Evolutionary conservation across 2,329 filamentous ascomycete species (phyloP), one percentile per base, ranked within the genome.

Genomic region (Gaeumannomyces sp.): DNA sequence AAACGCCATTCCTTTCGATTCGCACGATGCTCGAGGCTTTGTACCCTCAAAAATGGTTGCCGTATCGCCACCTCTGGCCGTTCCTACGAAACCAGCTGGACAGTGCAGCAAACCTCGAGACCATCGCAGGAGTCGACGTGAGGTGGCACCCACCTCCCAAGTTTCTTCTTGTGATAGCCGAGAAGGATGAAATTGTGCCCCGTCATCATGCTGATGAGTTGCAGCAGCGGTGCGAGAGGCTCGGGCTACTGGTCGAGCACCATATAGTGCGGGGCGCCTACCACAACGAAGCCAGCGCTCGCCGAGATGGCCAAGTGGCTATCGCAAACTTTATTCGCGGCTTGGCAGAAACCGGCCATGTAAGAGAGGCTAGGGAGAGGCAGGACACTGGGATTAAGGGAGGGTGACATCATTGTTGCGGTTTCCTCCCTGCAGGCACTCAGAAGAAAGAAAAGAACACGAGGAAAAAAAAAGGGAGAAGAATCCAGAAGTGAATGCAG

Each of bases 31-130:
- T 94, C 7, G 77, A 84, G 58, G 86, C 85, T 1, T 74, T 94
- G 3, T 94, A 93, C 71, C 90, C 90, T 1, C 89, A 93, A 70
- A 90, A 85, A 69, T 93, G 90, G 89, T 78, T 93, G 8, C 91
- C 91, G 0, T 94, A 94, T 73, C 83, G 84, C 60, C 87, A 93
- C 72, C 79, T 94, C 0, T 86, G 86, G 80, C 89, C 88, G 0
- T 93, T 93, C 71, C 79, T 93, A 14, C 81, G 89, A 69, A 93
- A 83, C 66, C 82, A 85, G 57, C 75, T 87, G 50, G 82, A 87
- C 68, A 85, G 79, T 68, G 81, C 76, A 76, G 72, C 75, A 64
- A 86, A 86, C 67, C 68, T 87, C 35, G 77, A 74, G 4, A 63
- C 72, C 33, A 79, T 87, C 45, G 74, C 76, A 11, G 67, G 10